Conservation (phyloP, 495 filamentous ascomycete genomes). For the Gamarada debralockiae region DNA sequence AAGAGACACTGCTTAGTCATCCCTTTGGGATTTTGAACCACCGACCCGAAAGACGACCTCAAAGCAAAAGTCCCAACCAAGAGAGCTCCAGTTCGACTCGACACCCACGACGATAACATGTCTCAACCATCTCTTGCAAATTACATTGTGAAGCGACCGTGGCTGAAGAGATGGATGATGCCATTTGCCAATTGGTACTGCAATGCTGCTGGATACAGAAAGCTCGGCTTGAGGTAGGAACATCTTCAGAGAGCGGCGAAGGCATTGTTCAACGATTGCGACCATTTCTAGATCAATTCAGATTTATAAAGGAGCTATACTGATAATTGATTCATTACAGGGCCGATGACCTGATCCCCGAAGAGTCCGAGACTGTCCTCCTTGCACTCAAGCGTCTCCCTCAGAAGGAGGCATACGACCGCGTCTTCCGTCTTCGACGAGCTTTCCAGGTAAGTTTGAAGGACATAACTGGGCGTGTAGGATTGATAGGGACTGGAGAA, state of each 20-base stretch:
- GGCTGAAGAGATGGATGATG: constrained; percentile 70
- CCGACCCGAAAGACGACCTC: neutral
- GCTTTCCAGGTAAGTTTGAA: constrained; percentile 72
- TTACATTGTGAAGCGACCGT: constrained; percentile 76
- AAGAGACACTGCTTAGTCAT: too few relatives aligned
- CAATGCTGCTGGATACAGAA: constrained; percentile 84
- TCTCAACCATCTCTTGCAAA: constrained; percentile 66
- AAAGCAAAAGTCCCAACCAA: neutral
- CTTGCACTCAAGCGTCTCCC: constrained; percentile 85
- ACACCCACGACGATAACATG: constrained; percentile 49
- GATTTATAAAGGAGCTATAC: constrained; percentile 1
- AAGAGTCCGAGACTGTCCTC: constrained; percentile 83
- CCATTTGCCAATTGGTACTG: constrained; percentile 82
- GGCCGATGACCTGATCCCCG: constrained; percentile 86
- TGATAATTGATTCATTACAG: constrained; percentile 41
- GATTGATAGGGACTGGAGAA: neutral
- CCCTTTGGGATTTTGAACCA: neutral
- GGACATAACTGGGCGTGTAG: too few relatives aligned
- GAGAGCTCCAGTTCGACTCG: constrained; percentile 15
- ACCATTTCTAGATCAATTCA: neutral
- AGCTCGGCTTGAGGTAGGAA: constrained; percentile 83
- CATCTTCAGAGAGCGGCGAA: neutral
- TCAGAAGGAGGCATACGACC: constrained; percentile 89
- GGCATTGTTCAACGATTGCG: neutral
- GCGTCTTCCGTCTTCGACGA: constrained; percentile 91